A percentile compares a stretch with the other conserved stretches of the same genome.
Conservation (phyloP, 1,284 basidiomycete species). For the Boletus mariae region DNA sequence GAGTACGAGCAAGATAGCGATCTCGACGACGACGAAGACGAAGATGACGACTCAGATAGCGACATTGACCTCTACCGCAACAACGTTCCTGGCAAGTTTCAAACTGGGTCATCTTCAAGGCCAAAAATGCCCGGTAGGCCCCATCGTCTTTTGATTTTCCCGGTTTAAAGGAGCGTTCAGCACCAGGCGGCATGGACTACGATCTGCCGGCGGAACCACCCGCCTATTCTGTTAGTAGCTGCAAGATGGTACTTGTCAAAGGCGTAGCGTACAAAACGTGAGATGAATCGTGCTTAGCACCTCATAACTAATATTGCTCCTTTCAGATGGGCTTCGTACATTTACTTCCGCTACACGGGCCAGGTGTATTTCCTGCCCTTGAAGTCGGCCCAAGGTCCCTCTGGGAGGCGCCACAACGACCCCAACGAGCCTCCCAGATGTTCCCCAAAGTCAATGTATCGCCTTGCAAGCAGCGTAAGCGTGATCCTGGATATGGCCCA, state of each 20-base stretch:
- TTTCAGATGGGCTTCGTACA: slow-evolving; percentile 26
- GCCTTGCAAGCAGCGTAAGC: slow-evolving; percentile 26
- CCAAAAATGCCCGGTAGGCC: slow-evolving; percentile 6
- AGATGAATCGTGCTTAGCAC: slow-evolving; percentile 1
- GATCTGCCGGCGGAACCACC: slow-evolving; percentile 8
- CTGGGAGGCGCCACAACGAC: not conserved
- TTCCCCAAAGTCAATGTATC: slow-evolving; percentile 37
- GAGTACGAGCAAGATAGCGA: slow-evolving; percentile 31
- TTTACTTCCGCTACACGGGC: slow-evolving; percentile 32
- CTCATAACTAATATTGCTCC: not conserved
- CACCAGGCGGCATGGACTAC: not conserved
- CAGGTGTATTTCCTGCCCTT: slow-evolving; percentile 26
- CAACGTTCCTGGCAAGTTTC: not conserved
- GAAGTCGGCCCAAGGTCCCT: slow-evolving; percentile 18
- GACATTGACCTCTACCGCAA: not conserved
- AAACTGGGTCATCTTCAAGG: slow-evolving; percentile 3
- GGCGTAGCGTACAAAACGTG: slow-evolving; percentile 30
- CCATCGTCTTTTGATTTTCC: not conserved
- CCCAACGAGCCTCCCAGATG: slow-evolving; percentile 12
- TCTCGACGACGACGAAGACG: slow-evolving; percentile 27
- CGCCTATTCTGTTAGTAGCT: slow-evolving; percentile 25
- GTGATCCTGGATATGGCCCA: not conserved
- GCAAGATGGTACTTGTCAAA: slow-evolving; percentile 29
- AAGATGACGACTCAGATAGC: not conserved
- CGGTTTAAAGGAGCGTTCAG: slow-evolving; percentile 1